Base-by-base conservation (phyloP, 2,329 filamentous ascomycete species). In the Pezizomycotina sp. region DNA sequence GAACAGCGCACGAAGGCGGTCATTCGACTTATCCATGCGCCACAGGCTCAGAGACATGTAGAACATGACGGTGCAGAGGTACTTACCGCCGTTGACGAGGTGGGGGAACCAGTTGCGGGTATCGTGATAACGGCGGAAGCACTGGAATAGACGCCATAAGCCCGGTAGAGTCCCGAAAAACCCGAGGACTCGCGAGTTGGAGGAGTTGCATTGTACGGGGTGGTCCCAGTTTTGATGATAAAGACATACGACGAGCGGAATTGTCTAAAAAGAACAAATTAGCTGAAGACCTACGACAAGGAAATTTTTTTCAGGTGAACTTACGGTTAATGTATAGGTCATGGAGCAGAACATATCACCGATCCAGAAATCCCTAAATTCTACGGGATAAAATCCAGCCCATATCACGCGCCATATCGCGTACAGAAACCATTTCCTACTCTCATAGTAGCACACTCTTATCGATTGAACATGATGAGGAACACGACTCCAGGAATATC, bases 291-390 rank as follows among this genome's bases (percentile, higher is more conserved):
- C 12, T 5, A 19, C 4, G 27, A 8, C 4, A 15, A 14, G n/a
- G 4, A 27, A 6, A n/a, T 12, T 8, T 19, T 3, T 6, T 5
- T 12, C 21, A 7, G 29, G 24, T 19, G 2, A 5, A 69, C 77
- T 62, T 65, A 86, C 80, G 43, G 80, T 77, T 58, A 81, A 80
- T 10, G 77, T 69, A 57, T 98, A 98, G 4, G 84, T 92, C 37
- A 92, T 64, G 2, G 89, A 95, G 58, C 86, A 95, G 57, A 92
- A 92, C 65, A 95, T 93, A 55, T 98, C 89, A 34, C 89, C 89
- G 0, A 95, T 67, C 58, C 93, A 95, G 60, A 98, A 95, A 58
- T 98, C 89, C 39, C 84, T 72, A 56, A 95, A 98, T 55, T 95
- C 86, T 31, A 98, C 89, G 1, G 82, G 82, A 52, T 91, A 93